Base-by-base conservation (phyloP, 2,329 filamentous ascomycete species). In the Onygena corvina region DNA sequence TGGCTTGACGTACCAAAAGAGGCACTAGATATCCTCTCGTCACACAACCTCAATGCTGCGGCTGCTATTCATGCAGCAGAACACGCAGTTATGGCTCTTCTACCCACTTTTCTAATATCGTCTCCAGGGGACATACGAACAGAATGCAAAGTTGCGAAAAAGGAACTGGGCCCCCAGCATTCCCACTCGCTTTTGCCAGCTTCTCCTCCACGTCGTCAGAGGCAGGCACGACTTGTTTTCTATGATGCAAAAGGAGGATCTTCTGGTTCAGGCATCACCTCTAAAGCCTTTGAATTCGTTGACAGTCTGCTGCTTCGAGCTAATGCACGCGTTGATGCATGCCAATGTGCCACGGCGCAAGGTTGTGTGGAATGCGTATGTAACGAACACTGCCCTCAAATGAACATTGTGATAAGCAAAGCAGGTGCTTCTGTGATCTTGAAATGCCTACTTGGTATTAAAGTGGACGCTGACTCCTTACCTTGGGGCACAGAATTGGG, bases 61-160 rank as follows among this genome's bases (percentile, higher is more conserved):
- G 92, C 83, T 0, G 86, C 86, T 0, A 95, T 98, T 51, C 92
- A 96, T 61, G 90, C 90, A 0, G 90, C 92, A 2, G 88, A 96
- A 67, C 92, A 98, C 64, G 88, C 89, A 0, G 73, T 96, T 20
- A 76, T 96, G 54, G 84, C 79, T 33, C 73, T 96, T 1, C 81
- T 96, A 70, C 90, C 90, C 0, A 92, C 86, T 42, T 94, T 93
- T 60, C 86, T 96, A 36, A 80, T 95, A 57, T 86, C 80, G 57
- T 83, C 89, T 70, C 88, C 89, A 0, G 89, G 87, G 21, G 92
- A 96, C 58, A 86, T 98, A 11, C 79, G 86, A 35, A 96, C 92
- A 0, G 92, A 96, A 67, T 96, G 92, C 67, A 96, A 96, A 70
- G 79, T 83, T 51, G 81, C 83, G 1, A 71, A 84, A 52, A 96